These are phyloP conservation scores for Gloeopeniophorella convolvens DNA, from an alignment of 768 basidiomycete species.

Conservation along the genomic window DNA sequence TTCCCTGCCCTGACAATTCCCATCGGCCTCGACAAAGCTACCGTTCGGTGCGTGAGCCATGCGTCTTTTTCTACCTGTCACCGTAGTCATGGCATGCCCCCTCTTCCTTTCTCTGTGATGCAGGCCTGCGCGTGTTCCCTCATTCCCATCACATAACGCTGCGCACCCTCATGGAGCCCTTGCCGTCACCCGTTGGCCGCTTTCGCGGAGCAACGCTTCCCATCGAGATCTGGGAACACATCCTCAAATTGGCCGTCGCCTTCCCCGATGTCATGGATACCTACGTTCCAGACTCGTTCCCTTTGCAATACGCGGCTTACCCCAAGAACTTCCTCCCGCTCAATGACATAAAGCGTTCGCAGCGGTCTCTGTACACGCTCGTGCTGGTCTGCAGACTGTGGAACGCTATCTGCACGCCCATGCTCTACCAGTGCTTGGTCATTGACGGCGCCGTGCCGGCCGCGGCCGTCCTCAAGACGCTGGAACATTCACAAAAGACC, in stretches of 20 bases:
- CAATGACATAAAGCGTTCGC: constrained; percentile 3
- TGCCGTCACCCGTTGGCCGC: constrained; percentile 7
- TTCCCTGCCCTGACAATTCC: no score
- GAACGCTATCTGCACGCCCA: constrained; percentile 7
- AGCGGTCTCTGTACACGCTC: not conserved
- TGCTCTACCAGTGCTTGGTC: constrained; percentile 8
- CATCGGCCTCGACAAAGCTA: no score
- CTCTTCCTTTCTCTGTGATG: no score
- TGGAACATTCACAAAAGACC: not conserved
- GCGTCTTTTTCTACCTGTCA: no score
- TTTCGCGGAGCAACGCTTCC: no score
- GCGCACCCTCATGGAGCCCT: no score
- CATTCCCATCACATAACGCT: not conserved
- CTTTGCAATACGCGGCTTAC: not conserved
- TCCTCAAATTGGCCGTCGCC: constrained; percentile 2
- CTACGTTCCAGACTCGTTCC: no score
- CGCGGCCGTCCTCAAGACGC: not conserved
- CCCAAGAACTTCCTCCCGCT: not conserved
- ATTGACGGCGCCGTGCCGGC: not conserved
- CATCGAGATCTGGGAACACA: constrained; percentile 2
- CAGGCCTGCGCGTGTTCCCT: constrained; percentile 6
- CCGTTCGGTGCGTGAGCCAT: no score
- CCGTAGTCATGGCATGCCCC: no score
- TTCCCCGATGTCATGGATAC: constrained; percentile 1
- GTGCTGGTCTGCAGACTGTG: constrained; percentile 14